Evolutionary conservation across 176 grass and related monocot genomes (phyloP).

Genomic region (Hsuehochloa calcarea): DNA sequence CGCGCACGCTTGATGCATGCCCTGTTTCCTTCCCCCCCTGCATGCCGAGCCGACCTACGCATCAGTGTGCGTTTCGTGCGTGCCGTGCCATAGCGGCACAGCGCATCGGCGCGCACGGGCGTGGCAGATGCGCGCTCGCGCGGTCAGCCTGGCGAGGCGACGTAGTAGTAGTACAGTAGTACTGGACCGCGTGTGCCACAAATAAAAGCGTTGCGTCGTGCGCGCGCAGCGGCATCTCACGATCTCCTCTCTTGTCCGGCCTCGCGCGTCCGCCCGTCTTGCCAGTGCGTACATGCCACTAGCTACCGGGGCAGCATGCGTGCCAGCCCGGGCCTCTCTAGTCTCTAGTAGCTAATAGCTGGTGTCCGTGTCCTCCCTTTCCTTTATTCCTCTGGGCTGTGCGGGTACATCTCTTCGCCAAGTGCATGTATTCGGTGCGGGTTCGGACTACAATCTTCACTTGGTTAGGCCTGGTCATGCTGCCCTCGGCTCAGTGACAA

Average conservation of each 20-base stretch:
- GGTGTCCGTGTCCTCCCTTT: not conserved
- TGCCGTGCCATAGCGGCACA: not conserved
- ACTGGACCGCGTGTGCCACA: not conserved
- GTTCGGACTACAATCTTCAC: too few relatives aligned
- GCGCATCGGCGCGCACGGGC: not conserved
- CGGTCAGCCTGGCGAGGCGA: not conserved
- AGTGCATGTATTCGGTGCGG: too few relatives aligned
- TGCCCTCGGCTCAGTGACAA: too few relatives aligned
- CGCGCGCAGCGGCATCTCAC: conserved; percentile 4
- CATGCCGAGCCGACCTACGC: not conserved
- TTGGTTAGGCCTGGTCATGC: too few relatives aligned
- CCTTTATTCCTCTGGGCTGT: conserved; percentile 18
- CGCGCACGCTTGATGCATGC: not conserved
- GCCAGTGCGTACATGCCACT: not conserved
- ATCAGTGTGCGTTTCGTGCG: not conserved
- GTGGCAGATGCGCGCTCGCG: not conserved
- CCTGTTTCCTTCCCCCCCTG: not conserved
- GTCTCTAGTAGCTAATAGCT: not conserved
- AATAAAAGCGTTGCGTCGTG: not conserved
- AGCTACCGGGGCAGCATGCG: not conserved
- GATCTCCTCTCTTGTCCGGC: conserved; percentile 20
- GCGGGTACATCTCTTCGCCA: not conserved
- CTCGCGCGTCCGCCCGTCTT: conserved; percentile 1
- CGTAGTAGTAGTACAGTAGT: not conserved
- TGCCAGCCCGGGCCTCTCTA: too few relatives aligned